Evolutionary conservation across 257 asterid species (phyloP), one percentile per base, ranked within the genome.

Genomic region (Nicotiana undulata): DNA sequence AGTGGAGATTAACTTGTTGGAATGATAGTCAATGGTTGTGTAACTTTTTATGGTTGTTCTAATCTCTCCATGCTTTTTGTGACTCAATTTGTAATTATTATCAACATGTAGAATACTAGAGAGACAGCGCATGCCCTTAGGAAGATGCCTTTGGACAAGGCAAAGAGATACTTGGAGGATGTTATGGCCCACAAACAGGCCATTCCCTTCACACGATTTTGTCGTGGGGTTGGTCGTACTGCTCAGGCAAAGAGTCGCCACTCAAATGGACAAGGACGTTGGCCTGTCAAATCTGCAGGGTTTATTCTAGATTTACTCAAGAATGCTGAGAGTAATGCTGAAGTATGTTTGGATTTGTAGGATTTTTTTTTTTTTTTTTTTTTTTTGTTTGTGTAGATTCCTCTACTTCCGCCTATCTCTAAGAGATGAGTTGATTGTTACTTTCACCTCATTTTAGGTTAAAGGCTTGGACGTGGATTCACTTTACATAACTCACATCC

Each of bases 201-300:
- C 46, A 94, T 93, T 13, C 97, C 98, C 34, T 79, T 79, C 77
- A 79, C 82, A n/a, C 82, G 82, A 29, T 79, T 79, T 56, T 79
- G 82, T 55, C 64, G 97, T 34, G 98, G 97, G 56, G 94, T 93
- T 75, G 98, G 98, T 16, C 89, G 98, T 76, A 93, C 97, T 78
- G 97, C 98, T 53, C 98, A 92, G 84, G 98, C 94, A n/a, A 93
- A 93, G 92, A 91, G 91, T 85, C 88, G 97, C 60, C 98, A 93
- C 75, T 89, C 98, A 9, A 92, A 92, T 84, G 98, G 97, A 24
- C 96, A 93, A 83, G 97, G 97, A 1, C 96, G 97, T n/a, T 93
- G 97, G 98, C 98, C 97, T 16, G 95, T 87, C 26, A 93, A 93
- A 63, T 93, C 98, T 52, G 98, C 96, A 10, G 86, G 83, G 77